Evolutionary conservation across 768 basidiomycete genomes (phyloP), one percentile per base, ranked within the genome.

Genomic region (Pleurotus cornucopiae): DNA sequence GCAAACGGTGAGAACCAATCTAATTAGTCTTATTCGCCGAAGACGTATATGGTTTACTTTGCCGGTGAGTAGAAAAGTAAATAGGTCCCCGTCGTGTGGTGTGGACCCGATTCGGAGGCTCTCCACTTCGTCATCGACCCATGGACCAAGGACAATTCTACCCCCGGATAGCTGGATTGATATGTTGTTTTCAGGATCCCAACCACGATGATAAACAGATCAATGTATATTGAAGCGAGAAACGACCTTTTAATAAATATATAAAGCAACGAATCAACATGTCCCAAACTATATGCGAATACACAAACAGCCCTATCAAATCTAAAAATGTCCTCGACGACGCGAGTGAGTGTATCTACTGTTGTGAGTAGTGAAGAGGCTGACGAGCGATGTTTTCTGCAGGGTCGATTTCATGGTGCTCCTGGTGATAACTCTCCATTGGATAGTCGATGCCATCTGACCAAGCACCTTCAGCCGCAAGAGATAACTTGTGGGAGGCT

Each of bases 1-100:
- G 30, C 9, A 11, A 30, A 30, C 30, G 30, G 30, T 34, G 30
- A 34, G 30, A 34, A 34, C 11, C 30, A 34, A 34, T 34, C 30
- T 18, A 16, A 40, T 41, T 53, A 40, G 51, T 20, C 51, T 53
- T 53, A 39, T 39, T 53, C n/a, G 39, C 51, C 51, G 51, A 53
- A 53, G 51, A 39, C 39, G 51, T 12, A 23, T 20, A n/a, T 37
- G 20, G 13, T 12, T 20, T 53, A n/a, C 37, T 21, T 26, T 43
- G 9, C n/a, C 21, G 37, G 51, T 13, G 39, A 53, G 37, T 21
- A 41, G 9, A n/a, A 40, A 53, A n/a, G 21, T 47, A 14, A 16
- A 26, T 47, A 47, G 46, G 46, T 47, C 16, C 16, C 39, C 51
- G 26, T 40, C 51, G 13, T 41, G 9, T 1, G 18, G 21, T 18